Base-by-base conservation (phyloP, 768 basidiomycete genomes). In the Tephrocybe sp. region DNA sequence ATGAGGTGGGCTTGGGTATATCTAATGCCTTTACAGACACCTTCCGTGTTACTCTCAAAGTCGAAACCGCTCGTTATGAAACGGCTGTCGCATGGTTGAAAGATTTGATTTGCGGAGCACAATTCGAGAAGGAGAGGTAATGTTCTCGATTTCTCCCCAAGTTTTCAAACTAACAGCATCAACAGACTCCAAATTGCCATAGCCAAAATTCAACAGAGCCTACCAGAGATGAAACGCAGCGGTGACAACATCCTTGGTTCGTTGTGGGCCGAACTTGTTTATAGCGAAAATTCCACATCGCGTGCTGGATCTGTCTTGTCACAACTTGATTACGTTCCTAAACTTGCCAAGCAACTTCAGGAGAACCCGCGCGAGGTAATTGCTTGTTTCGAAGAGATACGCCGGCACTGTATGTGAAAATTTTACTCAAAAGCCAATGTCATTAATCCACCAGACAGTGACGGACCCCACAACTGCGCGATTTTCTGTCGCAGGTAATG, bases 161-260 rank as follows among this genome's bases (percentile, higher is more conserved):
- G 4, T 31, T 31, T 34, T 21, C 31, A 18, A 23, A 15, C 38
- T 23, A 52, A 45, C 18, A 15, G 43, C 45, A 42, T 27, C 36
- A 22, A 50, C 49, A 95, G 94, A 42, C 70, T 99, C 27, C 83
- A 86, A 58, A 83, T 98, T 42, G 83, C 82, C 22, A 74, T 90
- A 39, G 91, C 93, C 13, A 97, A 97, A 67, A 80, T 91, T 19
- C 83, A 88, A 37, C 95, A 97, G 64, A 84, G 84, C 16, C 74
- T 99, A 25, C 95, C 97, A 2, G 87, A 93, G 62, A 72, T 90
- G 58, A 98, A 97, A 74, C 82, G 97, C 31, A 87, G 91, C 61
- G 95, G 94, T 11, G 82, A 71, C 61, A 86, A 80, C 23, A 88
- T 98, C 10, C 73, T 93, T 39, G 75, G 76, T 9, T 86, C 92